A percentile compares a stretch with the other conserved stretches of the same genome.
Conservation (phyloP, 208 protist species). For the Vickermania ingenoplastis region DNA sequence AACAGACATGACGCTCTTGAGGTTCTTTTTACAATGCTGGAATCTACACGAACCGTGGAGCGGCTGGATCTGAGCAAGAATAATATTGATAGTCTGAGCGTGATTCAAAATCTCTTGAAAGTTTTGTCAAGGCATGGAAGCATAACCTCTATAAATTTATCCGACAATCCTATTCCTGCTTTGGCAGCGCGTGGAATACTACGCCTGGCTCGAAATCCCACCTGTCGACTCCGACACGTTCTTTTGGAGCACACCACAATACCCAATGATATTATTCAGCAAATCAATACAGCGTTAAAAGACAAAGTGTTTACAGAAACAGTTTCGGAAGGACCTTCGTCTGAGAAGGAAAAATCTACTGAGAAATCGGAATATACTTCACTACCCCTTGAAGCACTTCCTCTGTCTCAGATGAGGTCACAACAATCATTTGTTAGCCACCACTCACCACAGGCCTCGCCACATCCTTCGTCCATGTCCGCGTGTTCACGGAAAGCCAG, state of each 20-base stretch:
- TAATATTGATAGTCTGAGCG: slow-evolving; percentile 53
- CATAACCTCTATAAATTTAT: slow-evolving; percentile 49
- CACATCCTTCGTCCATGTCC: too few species aligned
- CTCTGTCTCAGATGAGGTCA: not conserved
- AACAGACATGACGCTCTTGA: slow-evolving; percentile 33
- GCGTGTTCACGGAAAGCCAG: not conserved
- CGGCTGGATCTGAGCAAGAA: slow-evolving; percentile 65
- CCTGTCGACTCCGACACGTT: slow-evolving; percentile 37
- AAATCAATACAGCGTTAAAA: slow-evolving; percentile 46
- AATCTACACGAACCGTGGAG: slow-evolving; percentile 33
- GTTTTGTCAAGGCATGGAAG: slow-evolving; percentile 38
- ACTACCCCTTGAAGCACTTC: slow-evolving; percentile 1
- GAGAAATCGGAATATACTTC: not conserved
- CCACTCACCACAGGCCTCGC: not conserved
- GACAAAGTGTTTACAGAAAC: slow-evolving; percentile 25
- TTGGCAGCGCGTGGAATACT: slow-evolving; percentile 59
- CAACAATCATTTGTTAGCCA: not conserved
- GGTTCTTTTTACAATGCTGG: slow-evolving; percentile 64
- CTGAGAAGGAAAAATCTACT: slow-evolving; percentile 6
- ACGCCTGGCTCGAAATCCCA: slow-evolving; percentile 56
- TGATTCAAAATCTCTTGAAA: slow-evolving; percentile 59
- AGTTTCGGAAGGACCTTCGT: slow-evolving; percentile 7
- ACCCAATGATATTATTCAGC: slow-evolving; percentile 33
- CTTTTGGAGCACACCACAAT: slow-evolving; percentile 54
- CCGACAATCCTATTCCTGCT: slow-evolving; percentile 68